Conservation (phyloP, 78 protist genomes). For the Dictyostelium capitatum region DNA sequence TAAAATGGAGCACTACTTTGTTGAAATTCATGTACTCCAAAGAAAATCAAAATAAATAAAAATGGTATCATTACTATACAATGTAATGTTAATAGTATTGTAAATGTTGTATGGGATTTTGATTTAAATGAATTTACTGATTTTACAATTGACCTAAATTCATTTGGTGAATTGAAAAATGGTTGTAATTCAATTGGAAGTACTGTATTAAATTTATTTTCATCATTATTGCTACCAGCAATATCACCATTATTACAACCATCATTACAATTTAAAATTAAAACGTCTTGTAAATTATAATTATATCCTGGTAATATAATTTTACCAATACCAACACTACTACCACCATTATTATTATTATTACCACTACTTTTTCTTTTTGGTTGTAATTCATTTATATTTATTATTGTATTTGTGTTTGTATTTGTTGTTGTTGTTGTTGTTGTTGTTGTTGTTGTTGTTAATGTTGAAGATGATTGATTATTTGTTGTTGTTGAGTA, state of each 20-base stretch:
- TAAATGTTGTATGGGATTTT: background rate
- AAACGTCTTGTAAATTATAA: background rate
- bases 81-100: background rate
- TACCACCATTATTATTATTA: background rate
- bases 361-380: background rate
- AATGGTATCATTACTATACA: background rate
- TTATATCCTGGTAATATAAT: background rate
- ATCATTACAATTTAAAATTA: too few relatives aligned
- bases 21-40: background rate
- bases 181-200: background rate
- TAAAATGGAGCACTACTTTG: background rate
- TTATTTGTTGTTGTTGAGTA: too few relatives aligned
- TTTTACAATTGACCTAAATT: background rate
- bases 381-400: too few relatives aligned
- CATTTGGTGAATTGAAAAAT: background rate
- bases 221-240: background rate
- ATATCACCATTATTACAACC: too few relatives aligned
- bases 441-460: too few relatives aligned
- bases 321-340: background rate
- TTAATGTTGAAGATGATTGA: too few relatives aligned
- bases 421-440: too few relatives aligned
- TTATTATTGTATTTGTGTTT: too few relatives aligned
- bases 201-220: background rate
- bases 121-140: background rate
- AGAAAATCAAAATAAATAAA: background rate